A percentile compares a stretch with the other conserved stretches of the same genome.
Conservation (phyloP, 768 basidiomycete species). For the Rhodocollybia butyracea region DNA sequence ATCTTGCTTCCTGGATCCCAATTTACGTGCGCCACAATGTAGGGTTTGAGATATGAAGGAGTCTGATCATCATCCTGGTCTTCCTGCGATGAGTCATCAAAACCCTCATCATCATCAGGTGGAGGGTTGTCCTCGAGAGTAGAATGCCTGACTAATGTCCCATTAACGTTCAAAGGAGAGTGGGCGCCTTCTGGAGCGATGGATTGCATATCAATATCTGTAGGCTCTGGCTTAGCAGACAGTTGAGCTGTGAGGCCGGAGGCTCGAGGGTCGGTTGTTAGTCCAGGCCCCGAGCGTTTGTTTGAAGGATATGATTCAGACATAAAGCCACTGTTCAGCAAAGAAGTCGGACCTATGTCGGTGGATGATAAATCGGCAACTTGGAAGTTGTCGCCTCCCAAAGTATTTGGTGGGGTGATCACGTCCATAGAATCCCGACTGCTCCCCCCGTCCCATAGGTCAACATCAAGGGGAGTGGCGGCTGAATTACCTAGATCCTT, state of each 20-base stretch:
- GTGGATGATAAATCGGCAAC: not conserved
- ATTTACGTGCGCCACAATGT: constrained; percentile 67
- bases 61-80: constrained; percentile 23
- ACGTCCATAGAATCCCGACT: not conserved
- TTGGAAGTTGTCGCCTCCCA: not conserved
- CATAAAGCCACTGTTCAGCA: not conserved
- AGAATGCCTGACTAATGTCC: not conserved
- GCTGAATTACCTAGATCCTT: too few relatives aligned
- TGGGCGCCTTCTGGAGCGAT: not conserved
- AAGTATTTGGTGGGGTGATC: not conserved
- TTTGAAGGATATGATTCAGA: not conserved
- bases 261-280: too few relatives aligned
- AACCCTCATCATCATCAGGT: not conserved
- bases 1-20: constrained; percentile 62
- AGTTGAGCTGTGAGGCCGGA: too few relatives aligned
- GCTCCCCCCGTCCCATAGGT: not conserved
- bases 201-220: not conserved
- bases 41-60: constrained; percentile 61
- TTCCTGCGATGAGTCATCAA: not conserved
- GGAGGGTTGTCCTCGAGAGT: not conserved
- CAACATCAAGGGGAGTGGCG: not conserved
- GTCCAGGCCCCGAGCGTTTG: too few relatives aligned
- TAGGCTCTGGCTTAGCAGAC: not conserved
- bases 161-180: not conserved
- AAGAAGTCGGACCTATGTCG: not conserved